These are phyloP conservation scores for Colletotrichum paranaense DNA, from an alignment of 2,329 filamentous ascomycete species.

Conservation along the genomic window DNA sequence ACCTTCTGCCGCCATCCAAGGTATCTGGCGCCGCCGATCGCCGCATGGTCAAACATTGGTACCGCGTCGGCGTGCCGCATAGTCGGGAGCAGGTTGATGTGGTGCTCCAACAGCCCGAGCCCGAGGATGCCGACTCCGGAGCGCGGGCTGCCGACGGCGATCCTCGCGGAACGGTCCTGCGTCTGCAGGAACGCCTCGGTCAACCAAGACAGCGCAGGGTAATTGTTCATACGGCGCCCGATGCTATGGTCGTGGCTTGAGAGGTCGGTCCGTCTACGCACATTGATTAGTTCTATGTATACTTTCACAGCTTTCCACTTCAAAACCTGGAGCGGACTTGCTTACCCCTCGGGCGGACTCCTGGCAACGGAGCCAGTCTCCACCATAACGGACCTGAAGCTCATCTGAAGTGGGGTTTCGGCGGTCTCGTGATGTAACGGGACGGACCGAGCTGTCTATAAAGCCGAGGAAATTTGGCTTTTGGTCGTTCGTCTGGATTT, in stretches of 20 bases:
- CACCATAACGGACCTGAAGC: conserved; percentile 27
- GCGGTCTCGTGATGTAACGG: conserved; percentile 1
- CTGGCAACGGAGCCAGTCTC: conserved; percentile 24
- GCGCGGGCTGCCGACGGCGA: conserved; percentile 41
- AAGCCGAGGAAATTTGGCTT: background rate
- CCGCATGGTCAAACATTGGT: conserved; percentile 40
- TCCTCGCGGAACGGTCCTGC: conserved; percentile 43
- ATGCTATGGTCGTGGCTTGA: conserved; percentile 40
- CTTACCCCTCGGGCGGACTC: conserved; percentile 17
- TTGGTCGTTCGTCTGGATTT: conserved; percentile 21
- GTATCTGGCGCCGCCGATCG: conserved; percentile 16
- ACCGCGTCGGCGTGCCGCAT: conserved; percentile 42
- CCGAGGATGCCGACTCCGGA: conserved; percentile 41
- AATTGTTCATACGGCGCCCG: background rate
- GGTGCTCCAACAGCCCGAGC: conserved; percentile 43
- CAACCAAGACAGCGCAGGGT: conserved; percentile 13
- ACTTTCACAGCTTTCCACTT: background rate
- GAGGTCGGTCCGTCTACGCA: conserved; percentile 25
- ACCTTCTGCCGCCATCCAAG: conserved; percentile 44
- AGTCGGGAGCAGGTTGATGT: conserved; percentile 42
- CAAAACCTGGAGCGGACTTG: background rate
- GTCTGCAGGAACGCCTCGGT: conserved; percentile 29
- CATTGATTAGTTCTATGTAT: background rate
- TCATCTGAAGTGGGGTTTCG: conserved; percentile 21
- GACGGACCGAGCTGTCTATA: conserved; percentile 12